Conservation (phyloP, 1,139 yeast species). For the Yamadazyma trypodendri region DNA sequence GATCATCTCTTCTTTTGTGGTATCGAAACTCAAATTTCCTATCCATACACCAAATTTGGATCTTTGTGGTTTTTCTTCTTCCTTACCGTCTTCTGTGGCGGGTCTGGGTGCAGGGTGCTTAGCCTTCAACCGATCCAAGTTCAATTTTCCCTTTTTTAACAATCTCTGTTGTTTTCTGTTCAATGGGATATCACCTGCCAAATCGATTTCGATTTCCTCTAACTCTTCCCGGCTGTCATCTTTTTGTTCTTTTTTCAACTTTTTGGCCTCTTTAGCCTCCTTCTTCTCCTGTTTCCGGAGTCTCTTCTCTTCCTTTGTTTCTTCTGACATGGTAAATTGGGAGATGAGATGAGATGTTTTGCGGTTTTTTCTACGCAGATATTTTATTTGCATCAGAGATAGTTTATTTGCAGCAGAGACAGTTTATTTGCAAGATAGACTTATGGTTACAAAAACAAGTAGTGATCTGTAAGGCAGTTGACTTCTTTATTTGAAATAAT, state of each 20-base stretch:
- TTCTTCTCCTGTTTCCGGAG: constrained; percentile 8
- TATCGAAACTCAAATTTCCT: constrained; percentile 87
- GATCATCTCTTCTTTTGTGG: constrained; percentile 70
- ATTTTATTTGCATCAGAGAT: too few species aligned
- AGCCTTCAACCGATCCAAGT: constrained; percentile 54
- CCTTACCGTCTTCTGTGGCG: constrained; percentile 25
- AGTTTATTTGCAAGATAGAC: too few species aligned
- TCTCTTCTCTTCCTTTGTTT: constrained; percentile 10
- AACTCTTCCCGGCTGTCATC: constrained; percentile 12
- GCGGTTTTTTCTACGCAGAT: not conserved
- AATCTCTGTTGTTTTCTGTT: constrained; percentile 91
- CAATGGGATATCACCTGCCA: constrained; percentile 74
- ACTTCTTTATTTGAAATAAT: too few species aligned
- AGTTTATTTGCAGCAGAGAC: too few species aligned
- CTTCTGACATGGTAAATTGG: constrained; percentile 1
- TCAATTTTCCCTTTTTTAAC: constrained; percentile 74
- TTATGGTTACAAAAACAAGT: too few species aligned
- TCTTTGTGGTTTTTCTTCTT: constrained; percentile 27
- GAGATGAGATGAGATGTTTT: constrained; percentile 1
- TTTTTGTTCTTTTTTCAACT: constrained; percentile 7
- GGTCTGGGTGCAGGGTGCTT: constrained; percentile 48
- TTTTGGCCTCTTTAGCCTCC: constrained; percentile 8
- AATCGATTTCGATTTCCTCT: constrained; percentile 78
- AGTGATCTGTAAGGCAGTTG: too few species aligned
- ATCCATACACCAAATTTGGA: constrained; percentile 85